These are phyloP conservation scores for Gentiana straminea DNA, from an alignment of 257 asterid genomes.

Conservation along the genomic window DNA sequence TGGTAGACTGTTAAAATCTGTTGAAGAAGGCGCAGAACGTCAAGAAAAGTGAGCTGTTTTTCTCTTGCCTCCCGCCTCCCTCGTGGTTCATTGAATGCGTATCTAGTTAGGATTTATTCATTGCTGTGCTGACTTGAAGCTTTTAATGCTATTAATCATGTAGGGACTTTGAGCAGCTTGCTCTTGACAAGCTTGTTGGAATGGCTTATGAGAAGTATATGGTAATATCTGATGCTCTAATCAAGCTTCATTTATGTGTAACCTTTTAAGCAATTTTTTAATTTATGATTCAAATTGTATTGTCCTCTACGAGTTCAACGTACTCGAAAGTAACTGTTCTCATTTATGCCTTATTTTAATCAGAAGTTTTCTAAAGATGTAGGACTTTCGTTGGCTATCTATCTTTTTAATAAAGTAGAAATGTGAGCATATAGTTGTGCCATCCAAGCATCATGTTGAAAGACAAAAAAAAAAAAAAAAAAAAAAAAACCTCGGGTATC, in stretches of 20 bases:
- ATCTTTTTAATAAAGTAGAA: conserved; percentile 8
- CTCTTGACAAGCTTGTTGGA: conserved; percentile 65
- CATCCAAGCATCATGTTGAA: no score
- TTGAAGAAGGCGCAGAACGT: conserved; percentile 45
- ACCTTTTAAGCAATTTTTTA: neutral
- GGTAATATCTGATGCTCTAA: conserved; percentile 41
- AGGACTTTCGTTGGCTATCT: neutral
- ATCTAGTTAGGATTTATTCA: neutral
- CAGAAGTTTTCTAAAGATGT: neutral
- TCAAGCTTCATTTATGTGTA: conserved; percentile 5
- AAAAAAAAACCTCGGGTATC: no score
- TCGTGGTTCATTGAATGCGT: neutral
- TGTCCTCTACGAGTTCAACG: no score
- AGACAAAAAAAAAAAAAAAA: no score
- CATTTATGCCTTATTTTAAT: neutral
- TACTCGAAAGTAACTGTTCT: no score
- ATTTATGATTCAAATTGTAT: no score
- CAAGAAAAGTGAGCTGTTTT: conserved; percentile 51
- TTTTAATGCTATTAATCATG: conserved; percentile 15
- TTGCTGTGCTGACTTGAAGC: conserved; percentile 14
- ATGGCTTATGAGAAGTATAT: conserved; percentile 82
- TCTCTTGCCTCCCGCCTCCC: conserved; percentile 1
- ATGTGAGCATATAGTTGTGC: neutral
- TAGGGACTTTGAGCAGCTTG: conserved; percentile 68
- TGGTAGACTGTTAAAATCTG: conserved; percentile 40